These are phyloP conservation scores for Xylariaceae sp. DNA, from an alignment of 2,329 filamentous ascomycete genomes.

Conservation along the genomic window DNA sequence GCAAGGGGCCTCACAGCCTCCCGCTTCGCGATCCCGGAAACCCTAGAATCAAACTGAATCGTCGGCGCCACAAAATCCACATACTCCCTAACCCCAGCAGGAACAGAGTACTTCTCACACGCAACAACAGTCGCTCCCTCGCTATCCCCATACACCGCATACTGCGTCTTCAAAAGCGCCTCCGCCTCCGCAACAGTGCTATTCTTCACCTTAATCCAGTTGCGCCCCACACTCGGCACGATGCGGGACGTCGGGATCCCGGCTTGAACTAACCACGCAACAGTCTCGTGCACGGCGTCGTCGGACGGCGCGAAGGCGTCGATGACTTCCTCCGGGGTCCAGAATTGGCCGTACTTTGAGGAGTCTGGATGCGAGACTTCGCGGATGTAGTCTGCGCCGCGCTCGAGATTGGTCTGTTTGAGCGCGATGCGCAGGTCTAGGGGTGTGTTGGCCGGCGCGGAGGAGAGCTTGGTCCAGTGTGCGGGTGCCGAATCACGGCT, in stretches of 20 bases:
- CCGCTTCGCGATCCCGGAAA: neutral
- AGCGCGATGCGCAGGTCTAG: conserved; percentile 10
- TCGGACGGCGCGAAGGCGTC: conserved; percentile 5
- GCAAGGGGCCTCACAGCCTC: neutral
- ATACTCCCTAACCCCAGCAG: neutral
- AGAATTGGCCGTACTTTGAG: conserved; percentile 4
- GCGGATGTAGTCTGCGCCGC: conserved; percentile 4
- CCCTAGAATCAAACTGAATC: conserved; percentile 10
- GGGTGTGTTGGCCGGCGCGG: neutral
- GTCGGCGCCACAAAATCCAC: conserved; percentile 13
- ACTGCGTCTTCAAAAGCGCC: conserved; percentile 6
- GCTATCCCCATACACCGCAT: conserved; percentile 4
- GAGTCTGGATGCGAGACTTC: conserved; percentile 9
- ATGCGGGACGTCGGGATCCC: conserved; percentile 1
- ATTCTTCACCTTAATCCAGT: conserved; percentile 11
- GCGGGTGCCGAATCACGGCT: conserved; percentile 1
- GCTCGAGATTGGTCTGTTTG: conserved; percentile 9
- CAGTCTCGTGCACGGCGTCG: conserved; percentile 1
- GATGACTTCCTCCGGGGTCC: conserved; percentile 11
- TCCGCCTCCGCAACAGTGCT: conserved; percentile 11
- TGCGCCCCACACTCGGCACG: neutral
- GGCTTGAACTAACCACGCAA: conserved; percentile 7
- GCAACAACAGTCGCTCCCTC: conserved; percentile 1
- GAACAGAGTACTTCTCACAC: conserved; percentile 8
- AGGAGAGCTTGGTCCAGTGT: conserved; percentile 4